A percentile compares a stretch with the other conserved stretches of the same genome.
phyloP scores from a whole-genome alignment of 2,329 filamentous ascomycete species.

The Dactylellina cionopaga region DNA sequence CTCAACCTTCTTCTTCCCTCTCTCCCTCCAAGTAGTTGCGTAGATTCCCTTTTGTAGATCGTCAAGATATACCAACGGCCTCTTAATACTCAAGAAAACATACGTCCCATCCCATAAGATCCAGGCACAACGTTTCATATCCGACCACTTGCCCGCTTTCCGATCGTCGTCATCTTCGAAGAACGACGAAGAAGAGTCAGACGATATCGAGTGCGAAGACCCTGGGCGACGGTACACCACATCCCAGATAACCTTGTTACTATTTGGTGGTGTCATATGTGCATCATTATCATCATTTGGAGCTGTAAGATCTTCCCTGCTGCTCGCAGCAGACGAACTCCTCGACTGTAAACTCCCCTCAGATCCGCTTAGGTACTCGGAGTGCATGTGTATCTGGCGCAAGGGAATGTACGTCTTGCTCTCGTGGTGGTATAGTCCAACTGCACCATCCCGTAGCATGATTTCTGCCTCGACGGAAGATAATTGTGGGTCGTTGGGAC shows the following conservation, averaged over 20 bases:
- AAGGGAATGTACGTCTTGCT: constrained; percentile 39
- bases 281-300: neutral
- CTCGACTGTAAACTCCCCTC: constrained; percentile 13
- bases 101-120: constrained; percentile 37
- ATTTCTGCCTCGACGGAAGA: constrained; percentile 30
- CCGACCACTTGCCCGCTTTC: constrained; percentile 22
- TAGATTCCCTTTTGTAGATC: constrained; percentile 37
- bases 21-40: constrained; percentile 25
- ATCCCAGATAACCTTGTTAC: constrained; percentile 40
- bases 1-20: constrained; percentile 16
- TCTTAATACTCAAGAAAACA: constrained; percentile 28
- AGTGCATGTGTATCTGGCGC: constrained; percentile 28
- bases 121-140: constrained; percentile 27
- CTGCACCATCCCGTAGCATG: constrained; percentile 31
- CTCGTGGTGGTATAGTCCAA: constrained; percentile 39
- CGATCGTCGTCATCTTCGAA: constrained; percentile 25
- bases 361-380: constrained; percentile 21
- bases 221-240: constrained; percentile 27
- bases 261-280: neutral
- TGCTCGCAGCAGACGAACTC: constrained; percentile 1
- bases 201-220: neutral
- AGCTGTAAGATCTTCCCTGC: neutral
- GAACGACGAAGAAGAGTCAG: constrained; percentile 13
- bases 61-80: constrained; percentile 44
- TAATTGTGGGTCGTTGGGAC: constrained; percentile 16